Conservation (phyloP, 768 basidiomycete genomes). For the Albatrellus ellisii region DNA sequence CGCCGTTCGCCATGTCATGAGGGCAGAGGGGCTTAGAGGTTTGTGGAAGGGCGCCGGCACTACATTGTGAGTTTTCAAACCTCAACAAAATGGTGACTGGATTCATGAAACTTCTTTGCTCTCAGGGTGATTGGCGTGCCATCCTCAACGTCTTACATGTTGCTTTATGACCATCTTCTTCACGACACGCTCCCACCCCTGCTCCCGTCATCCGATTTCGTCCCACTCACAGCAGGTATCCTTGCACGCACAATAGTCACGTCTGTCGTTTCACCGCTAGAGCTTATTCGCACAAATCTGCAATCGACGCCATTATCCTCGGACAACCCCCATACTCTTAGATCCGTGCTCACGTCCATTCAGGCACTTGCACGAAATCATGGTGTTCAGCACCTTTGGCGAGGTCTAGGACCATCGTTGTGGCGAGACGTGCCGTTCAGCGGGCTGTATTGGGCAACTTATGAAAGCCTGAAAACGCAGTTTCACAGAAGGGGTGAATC, state of each 20-base stretch:
- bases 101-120: slow-evolving; percentile 10
- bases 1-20: slow-evolving; percentile 67
- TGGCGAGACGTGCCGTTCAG: slow-evolving; percentile 99
- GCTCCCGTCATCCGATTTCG: slow-evolving; percentile 36
- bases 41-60: slow-evolving; percentile 96
- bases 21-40: slow-evolving; percentile 70
- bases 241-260: slow-evolving; percentile 72
- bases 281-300: slow-evolving; percentile 87
- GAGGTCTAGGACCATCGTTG: slow-evolving; percentile 81
- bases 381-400: slow-evolving; percentile 70
- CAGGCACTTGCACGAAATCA: slow-evolving; percentile 42
- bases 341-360: slow-evolving; percentile 57
- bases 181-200: slow-evolving; percentile 48
- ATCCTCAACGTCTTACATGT: slow-evolving; percentile 85
- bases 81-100: background rate
- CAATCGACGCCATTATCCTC: slow-evolving; percentile 75
- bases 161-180: slow-evolving; percentile 85
- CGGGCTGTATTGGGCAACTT: slow-evolving; percentile 93
- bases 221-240: slow-evolving; percentile 74
- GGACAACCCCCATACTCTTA: slow-evolving; percentile 60
- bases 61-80: slow-evolving; percentile 52
- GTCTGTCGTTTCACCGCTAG: slow-evolving; percentile 73
- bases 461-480: slow-evolving; percentile 66
- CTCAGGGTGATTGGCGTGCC: slow-evolving; percentile 81
- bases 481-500: slow-evolving; percentile 39